phyloP scores from a whole-genome alignment of 495 filamentous ascomycete genomes.

The Neurospora intermedia region DNA sequence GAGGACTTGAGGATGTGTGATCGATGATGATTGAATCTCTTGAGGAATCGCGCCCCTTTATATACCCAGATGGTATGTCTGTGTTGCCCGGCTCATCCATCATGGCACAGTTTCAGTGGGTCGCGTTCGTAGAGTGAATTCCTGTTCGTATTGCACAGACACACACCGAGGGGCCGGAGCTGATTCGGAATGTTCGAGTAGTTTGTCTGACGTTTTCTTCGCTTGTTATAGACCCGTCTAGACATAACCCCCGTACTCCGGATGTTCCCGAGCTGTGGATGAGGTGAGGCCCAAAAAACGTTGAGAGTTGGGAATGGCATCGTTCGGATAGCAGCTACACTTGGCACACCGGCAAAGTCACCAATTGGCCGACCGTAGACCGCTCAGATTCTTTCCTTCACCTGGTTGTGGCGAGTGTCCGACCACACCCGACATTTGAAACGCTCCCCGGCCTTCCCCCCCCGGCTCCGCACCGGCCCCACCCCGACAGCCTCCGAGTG shows the following conservation, averaged over 20 bases:
- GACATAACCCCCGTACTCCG: background rate
- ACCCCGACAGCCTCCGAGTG: background rate
- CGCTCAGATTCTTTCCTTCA: background rate
- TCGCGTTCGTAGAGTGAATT: no score
- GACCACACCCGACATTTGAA: background rate
- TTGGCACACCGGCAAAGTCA: background rate
- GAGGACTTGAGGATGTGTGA: background rate
- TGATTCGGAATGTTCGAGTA: background rate
- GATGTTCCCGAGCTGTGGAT: background rate
- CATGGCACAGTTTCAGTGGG: no score
- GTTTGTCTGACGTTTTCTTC: background rate
- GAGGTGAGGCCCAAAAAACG: background rate
- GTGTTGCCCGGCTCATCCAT: no score
- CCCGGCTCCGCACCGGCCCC: background rate
- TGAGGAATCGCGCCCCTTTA: background rate
- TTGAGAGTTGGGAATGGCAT: background rate
- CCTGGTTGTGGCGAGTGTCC: background rate
- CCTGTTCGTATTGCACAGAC: no score
- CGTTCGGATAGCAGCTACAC: background rate
- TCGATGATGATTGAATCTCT: background rate
- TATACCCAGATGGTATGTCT: background rate
- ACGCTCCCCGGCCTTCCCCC: background rate
- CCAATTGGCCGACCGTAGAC: background rate
- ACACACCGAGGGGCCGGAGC: background rate
- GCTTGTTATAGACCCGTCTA: background rate